Evolutionary conservation across 176 grass and related monocot genomes (phyloP).

Genomic region (Tillandsia fasciculata): DNA sequence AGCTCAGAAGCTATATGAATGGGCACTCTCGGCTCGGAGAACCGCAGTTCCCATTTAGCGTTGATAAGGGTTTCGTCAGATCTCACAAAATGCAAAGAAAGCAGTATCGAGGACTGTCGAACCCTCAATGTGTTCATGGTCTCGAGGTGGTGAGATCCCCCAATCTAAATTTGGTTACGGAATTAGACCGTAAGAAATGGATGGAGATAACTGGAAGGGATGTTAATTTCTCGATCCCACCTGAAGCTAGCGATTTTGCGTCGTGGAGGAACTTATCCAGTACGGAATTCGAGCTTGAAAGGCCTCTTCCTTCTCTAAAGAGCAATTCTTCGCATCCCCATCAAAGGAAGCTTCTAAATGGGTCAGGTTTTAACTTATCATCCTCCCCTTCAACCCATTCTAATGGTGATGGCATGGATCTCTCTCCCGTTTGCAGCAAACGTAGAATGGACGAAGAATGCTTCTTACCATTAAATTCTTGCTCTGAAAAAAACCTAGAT

Average conservation of each 20-base stretch:
- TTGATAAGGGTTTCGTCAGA: conserved; percentile 73
- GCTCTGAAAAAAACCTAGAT: conserved; percentile 36
- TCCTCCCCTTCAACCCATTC: conserved; percentile 67
- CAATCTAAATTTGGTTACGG: conserved; percentile 48
- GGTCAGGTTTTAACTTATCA: conserved; percentile 68
- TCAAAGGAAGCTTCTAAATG: conserved; percentile 62
- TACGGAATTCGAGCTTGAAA: conserved; percentile 77
- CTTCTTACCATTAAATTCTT: conserved; percentile 56
- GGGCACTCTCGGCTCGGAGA: conserved; percentile 77
- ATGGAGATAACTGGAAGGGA: conserved; percentile 78
- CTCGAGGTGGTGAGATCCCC: conserved; percentile 71
- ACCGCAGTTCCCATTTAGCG: conserved; percentile 85
- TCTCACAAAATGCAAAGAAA: conserved; percentile 97
- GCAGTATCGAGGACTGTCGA: conserved; percentile 89
- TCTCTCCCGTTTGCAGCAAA: conserved; percentile 78
- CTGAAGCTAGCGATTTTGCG: conserved; percentile 85
- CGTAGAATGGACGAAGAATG: conserved; percentile 73
- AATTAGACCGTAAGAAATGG: conserved; percentile 86
- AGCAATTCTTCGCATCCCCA: conserved; percentile 30
- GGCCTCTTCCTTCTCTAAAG: conserved; percentile 32
- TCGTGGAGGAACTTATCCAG: conserved; percentile 77
- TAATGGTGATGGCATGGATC: conserved; percentile 68
- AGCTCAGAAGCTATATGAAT: conserved; percentile 98
- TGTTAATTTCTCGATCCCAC: conserved; percentile 67
- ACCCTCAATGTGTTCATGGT: conserved; percentile 97